Evolutionary conservation across 148 eudicot genomes (phyloP).

Genomic region (Nepenthes mirabilis): DNA sequence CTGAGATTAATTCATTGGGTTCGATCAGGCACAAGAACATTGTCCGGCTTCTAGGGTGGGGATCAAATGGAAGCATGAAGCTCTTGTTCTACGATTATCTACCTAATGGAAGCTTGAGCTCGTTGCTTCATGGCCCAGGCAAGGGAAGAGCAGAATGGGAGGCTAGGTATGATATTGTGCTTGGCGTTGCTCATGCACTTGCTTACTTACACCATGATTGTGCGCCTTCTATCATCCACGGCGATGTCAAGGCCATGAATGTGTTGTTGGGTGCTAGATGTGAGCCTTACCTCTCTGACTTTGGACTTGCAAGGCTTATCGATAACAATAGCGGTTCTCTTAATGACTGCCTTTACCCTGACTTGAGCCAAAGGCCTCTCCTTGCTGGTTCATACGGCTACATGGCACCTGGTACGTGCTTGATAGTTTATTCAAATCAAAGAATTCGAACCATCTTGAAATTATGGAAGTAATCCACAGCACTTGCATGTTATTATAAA

Average conservation of each 20-base stretch:
- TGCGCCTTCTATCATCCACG: slow-evolving; percentile 73
- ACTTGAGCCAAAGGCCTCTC: slow-evolving; percentile 48
- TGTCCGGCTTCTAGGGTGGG: slow-evolving; percentile 83
- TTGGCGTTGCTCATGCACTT: slow-evolving; percentile 89
- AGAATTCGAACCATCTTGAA: no score
- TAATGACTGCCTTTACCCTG: slow-evolving; percentile 18
- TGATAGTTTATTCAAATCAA: neutral
- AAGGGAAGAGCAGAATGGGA: slow-evolving; percentile 93
- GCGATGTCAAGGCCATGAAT: slow-evolving; percentile 97
- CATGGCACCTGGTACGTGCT: slow-evolving; percentile 86
- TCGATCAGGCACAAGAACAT: slow-evolving; percentile 90
- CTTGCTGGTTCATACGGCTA: slow-evolving; percentile 97
- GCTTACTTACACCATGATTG: slow-evolving; percentile 94
- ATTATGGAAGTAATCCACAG: no score
- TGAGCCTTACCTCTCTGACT: slow-evolving; percentile 87
- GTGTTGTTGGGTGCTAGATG: slow-evolving; percentile 61
- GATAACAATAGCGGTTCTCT: neutral
- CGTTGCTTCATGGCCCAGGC: slow-evolving; percentile 72
- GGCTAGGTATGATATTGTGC: slow-evolving; percentile 49
- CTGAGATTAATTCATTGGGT: slow-evolving; percentile 79
- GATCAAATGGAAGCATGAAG: slow-evolving; percentile 57
- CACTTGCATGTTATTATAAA: no score
- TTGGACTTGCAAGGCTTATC: slow-evolving; percentile 75
- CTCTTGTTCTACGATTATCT: slow-evolving; percentile 80
- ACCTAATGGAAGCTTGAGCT: slow-evolving; percentile 92